Percentiles rank a stretch among this genome's conserved stretches.
Conservation (phyloP, 345 rosid species). For the Linum lewisii region DNA sequence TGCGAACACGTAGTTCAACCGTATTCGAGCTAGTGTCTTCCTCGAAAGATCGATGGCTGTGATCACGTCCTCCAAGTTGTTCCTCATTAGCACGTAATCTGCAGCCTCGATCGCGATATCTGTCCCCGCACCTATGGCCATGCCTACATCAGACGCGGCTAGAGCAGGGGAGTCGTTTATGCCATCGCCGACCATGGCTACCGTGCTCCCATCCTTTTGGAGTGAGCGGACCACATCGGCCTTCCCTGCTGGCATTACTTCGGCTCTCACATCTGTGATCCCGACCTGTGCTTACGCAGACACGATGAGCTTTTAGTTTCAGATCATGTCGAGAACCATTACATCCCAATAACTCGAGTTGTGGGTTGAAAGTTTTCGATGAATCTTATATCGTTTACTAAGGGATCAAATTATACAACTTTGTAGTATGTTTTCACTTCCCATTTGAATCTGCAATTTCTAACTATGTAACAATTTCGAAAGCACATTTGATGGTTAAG, state of each 20-base stretch:
- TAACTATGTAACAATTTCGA: too few relatives aligned
- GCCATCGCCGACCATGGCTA: constrained; percentile 99
- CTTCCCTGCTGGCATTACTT: constrained; percentile 97
- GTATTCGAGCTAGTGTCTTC: constrained; percentile 66
- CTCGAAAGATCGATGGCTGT: constrained; percentile 91
- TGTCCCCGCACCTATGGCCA: constrained; percentile 99
- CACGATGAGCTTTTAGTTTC: too few relatives aligned
- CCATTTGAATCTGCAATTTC: too few relatives aligned
- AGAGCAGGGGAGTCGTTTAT: constrained; percentile 99
- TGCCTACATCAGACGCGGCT: constrained; percentile 93
- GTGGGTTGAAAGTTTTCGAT: too few relatives aligned
- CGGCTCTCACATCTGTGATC: constrained; percentile 80
- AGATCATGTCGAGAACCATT: too few relatives aligned
- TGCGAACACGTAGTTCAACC: constrained; percentile 75
- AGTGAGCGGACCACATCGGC: constrained; percentile 66
- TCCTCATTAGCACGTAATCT: constrained; percentile 89
- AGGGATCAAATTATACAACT: too few relatives aligned
- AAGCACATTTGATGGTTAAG: too few relatives aligned
- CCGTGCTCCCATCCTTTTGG: constrained; percentile 77
- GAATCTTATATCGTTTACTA: too few relatives aligned
- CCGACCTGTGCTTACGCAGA: too few relatives aligned
- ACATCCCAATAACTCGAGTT: too few relatives aligned
- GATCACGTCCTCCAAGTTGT: constrained; percentile 88
- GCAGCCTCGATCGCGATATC: constrained; percentile 99
- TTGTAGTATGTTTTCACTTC: too few relatives aligned